Base-by-base conservation (phyloP, 352 stramenopile species). In the Lagenidium giganteum region DNA sequence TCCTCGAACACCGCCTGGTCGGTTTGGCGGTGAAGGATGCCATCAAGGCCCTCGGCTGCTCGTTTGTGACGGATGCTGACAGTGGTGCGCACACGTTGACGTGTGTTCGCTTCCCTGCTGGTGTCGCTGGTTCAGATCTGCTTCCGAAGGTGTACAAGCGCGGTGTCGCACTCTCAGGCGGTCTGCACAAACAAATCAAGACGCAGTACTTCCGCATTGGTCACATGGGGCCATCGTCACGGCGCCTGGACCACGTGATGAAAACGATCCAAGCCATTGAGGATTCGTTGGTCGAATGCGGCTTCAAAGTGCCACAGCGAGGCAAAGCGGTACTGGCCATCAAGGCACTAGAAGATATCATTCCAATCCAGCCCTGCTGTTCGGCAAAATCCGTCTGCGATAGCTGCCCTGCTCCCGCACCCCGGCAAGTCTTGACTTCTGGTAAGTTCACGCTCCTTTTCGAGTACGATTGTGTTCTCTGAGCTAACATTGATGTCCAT, bases 171-270 rank as follows among this genome's bases (percentile, higher is more conserved):
- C 64, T 90, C 14, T 72, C 78, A 7, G 78, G 78, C 7, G 78
- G 74, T 1, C 58, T 90, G 24, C 78, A 87, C 63, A 85, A 85
- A 47, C 51, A 80, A 33, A 90, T 90, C 57, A 90, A 90, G 70
- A 87, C 65, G 20, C 65, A 90, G 41, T 90, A 90, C 66, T 90
- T 90, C 51, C 78, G 78, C 28, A 90, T 90, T 45, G 78, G 78
- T 26, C 78, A 90, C 68, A 90, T 90, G 78, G 78, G 78, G 9
- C 78, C 75, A 30, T 85, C 70, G 55, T 82, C 78, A 29, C 73
- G 78, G 23, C 70, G 75, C 33, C 51, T 87, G 39, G 78, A 90
- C 41, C 78, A 90, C 53, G 66, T 79, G 21, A 35, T 86, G 14
- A 84, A 82, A 55, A 87, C 75, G 0, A 62, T 90, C 26, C 55